phyloP scores from a whole-genome alignment of 176 grass and related monocot species.

The Avena atlantica region DNA sequence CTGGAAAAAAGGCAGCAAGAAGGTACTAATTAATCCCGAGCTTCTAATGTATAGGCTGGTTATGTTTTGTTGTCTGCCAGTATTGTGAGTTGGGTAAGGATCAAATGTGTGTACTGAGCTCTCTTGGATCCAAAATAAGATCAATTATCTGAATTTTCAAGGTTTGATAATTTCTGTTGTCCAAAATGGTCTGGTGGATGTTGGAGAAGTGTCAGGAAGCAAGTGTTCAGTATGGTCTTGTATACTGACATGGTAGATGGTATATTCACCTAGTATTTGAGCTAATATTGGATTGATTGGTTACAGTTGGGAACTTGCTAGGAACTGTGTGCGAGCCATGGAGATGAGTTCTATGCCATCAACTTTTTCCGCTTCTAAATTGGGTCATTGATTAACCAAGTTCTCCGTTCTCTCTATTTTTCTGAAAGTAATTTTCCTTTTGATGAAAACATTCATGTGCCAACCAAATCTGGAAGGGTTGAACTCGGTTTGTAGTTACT shows the following conservation, averaged over 20 bases:
- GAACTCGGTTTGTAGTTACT: not conserved
- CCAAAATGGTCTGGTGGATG: not conserved
- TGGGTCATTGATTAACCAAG: not conserved
- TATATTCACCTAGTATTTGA: not conserved
- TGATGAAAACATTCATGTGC: not conserved
- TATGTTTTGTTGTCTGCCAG: not conserved
- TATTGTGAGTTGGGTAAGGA: slow-evolving; percentile 4
- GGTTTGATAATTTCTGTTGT: not conserved
- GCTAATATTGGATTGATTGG: not conserved
- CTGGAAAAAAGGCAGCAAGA: slow-evolving; percentile 82
- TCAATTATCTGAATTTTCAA: not conserved
- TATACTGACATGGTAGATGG: not conserved
- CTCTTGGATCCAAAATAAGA: not conserved
- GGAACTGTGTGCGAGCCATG: not conserved
- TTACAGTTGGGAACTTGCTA: not conserved
- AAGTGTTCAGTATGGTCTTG: not conserved
- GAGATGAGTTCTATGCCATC: not conserved
- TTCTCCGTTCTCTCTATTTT: not conserved
- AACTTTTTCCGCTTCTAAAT: not conserved
- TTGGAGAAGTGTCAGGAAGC: slow-evolving; percentile 11
- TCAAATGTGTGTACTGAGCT: slow-evolving; percentile 5
- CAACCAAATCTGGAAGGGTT: not conserved
- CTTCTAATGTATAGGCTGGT: not conserved
- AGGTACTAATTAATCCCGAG: slow-evolving; percentile 49
- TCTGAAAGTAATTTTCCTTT: not conserved